Percentiles rank a stretch among this genome's conserved stretches.
Conservation (phyloP, 257 asterid genomes). For the Solanum sitiens region DNA sequence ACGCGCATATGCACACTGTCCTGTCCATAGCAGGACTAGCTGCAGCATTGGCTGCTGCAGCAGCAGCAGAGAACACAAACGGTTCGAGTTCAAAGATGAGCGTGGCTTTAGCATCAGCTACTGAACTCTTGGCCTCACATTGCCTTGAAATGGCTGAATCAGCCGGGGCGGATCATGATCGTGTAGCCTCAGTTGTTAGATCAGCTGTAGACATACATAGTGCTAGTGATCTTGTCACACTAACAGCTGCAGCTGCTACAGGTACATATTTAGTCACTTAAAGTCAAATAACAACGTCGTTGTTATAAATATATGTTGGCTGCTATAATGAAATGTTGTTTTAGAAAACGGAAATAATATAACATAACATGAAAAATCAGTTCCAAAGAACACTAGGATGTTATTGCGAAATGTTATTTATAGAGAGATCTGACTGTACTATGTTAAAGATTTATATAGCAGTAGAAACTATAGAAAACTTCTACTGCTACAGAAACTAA, state of each 20-base stretch:
- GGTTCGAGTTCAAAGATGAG: conserved; percentile 39
- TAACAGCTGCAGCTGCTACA: conserved; percentile 91
- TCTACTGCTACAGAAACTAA: neutral
- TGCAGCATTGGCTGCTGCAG: conserved; percentile 60
- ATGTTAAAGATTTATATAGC: neutral
- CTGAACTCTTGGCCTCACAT: conserved; percentile 72
- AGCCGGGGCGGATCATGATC: conserved; percentile 47
- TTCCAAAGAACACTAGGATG: neutral
- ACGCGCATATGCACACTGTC: conserved; percentile 51
- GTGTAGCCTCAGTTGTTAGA: conserved; percentile 44
- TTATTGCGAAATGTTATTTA: neutral
- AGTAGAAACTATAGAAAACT: neutral
- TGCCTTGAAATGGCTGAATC: conserved; percentile 79
- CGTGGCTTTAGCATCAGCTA: conserved; percentile 67
- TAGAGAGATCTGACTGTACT: neutral
- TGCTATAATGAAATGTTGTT: neutral
- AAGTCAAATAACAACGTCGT: neutral
- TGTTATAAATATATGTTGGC: neutral
- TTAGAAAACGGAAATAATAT: neutral
- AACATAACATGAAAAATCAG: neutral
- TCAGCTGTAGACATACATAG: conserved; percentile 59
- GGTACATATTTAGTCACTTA: conserved; percentile 25
- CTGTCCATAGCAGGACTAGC: conserved; percentile 80
- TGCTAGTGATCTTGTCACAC: conserved; percentile 62
- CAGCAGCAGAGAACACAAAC: conserved; percentile 35